These are phyloP conservation scores for Cyathus striatus DNA, from an alignment of 768 basidiomycete species.

Conservation along the genomic window DNA sequence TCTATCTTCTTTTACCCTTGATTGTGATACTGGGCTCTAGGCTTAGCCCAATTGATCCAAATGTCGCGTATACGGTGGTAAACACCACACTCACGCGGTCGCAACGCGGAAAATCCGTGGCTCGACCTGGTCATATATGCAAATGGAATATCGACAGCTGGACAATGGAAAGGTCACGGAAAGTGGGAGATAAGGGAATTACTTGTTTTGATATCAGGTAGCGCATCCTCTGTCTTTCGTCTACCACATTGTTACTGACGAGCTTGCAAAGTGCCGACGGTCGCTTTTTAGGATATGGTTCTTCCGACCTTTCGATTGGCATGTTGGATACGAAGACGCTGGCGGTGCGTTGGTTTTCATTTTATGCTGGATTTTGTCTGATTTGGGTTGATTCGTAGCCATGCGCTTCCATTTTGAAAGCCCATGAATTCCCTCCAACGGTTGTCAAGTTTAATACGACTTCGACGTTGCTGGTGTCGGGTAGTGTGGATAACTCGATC, in stretches of 20 bases:
- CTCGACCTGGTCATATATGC: slow-evolving; percentile 57
- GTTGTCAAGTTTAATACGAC: slow-evolving; percentile 84
- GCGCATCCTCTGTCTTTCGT: neutral
- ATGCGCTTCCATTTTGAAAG: slow-evolving; percentile 79
- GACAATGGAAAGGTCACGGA: slow-evolving; percentile 60
- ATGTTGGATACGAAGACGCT: slow-evolving; percentile 77
- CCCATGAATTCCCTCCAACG: slow-evolving; percentile 93
- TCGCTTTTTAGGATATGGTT: slow-evolving; percentile 77
- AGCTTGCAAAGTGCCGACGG: slow-evolving; percentile 64
- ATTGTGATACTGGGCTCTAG: no score
- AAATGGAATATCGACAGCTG: slow-evolving; percentile 75
- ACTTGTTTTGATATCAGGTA: slow-evolving; percentile 91
- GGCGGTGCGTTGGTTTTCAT: slow-evolving; percentile 47
- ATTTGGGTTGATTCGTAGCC: slow-evolving; percentile 52
- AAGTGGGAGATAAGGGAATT: slow-evolving; percentile 65
- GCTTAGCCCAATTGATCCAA: slow-evolving; percentile 43
- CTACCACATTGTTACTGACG: slow-evolving; percentile 3
- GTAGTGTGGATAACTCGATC: slow-evolving; percentile 86
- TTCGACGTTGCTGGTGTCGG: slow-evolving; percentile 77
- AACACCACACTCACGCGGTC: slow-evolving; percentile 65
- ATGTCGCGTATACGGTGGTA: slow-evolving; percentile 62
- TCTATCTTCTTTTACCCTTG: no score
- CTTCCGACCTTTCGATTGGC: slow-evolving; percentile 81
- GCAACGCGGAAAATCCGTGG: slow-evolving; percentile 45
- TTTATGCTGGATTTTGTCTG: neutral